A percentile compares a stretch with the other conserved stretches of the same genome.
Evolutionary conservation across 2,329 filamentous ascomycete genomes (phyloP).

Genomic region (Zymoseptoria tritici): DNA sequence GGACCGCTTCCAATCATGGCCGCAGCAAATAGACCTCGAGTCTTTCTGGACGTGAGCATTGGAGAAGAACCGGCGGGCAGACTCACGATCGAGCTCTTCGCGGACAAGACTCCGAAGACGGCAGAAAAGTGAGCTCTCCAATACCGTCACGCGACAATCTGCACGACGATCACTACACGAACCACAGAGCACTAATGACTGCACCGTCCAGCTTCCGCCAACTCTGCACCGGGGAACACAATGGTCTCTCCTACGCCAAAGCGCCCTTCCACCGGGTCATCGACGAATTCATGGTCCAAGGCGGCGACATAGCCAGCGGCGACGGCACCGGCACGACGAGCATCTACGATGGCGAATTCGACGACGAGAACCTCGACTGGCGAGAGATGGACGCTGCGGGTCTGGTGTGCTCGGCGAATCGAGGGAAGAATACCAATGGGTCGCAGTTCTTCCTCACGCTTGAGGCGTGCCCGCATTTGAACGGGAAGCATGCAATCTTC

Average conservation of each 20-base stretch:
- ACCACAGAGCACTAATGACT: slow-evolving; percentile 7
- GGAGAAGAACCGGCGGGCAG: slow-evolving; percentile 36
- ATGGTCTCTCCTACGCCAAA: slow-evolving; percentile 32
- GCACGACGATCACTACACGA: neutral
- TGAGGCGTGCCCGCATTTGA: slow-evolving; percentile 33
- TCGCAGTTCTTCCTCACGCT: slow-evolving; percentile 41
- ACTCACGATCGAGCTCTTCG: slow-evolving; percentile 40
- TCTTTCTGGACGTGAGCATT: slow-evolving; percentile 38
- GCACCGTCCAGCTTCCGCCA: slow-evolving; percentile 34
- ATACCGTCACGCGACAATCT: neutral
- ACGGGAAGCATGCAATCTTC: slow-evolving; percentile 38
- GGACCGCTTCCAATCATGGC: slow-evolving; percentile 17
- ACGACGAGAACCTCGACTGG: slow-evolving; percentile 37
- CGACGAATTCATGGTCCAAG: slow-evolving; percentile 40
- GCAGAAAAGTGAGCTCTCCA: slow-evolving; percentile 37
- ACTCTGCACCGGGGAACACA: slow-evolving; percentile 35
- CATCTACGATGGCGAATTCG: slow-evolving; percentile 36
- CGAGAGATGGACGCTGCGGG: slow-evolving; percentile 34
- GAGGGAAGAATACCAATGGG: slow-evolving; percentile 35
- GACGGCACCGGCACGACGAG: slow-evolving; percentile 36
- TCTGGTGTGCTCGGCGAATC: slow-evolving; percentile 36
- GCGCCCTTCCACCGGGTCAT: slow-evolving; percentile 37
- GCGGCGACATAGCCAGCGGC: slow-evolving; percentile 35
- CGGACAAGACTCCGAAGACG: slow-evolving; percentile 38
- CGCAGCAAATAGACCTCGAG: slow-evolving; percentile 27